Evolutionary conservation across 495 filamentous ascomycete species (phyloP).

Genomic region (Annulohypoxylon maeteangense): DNA sequence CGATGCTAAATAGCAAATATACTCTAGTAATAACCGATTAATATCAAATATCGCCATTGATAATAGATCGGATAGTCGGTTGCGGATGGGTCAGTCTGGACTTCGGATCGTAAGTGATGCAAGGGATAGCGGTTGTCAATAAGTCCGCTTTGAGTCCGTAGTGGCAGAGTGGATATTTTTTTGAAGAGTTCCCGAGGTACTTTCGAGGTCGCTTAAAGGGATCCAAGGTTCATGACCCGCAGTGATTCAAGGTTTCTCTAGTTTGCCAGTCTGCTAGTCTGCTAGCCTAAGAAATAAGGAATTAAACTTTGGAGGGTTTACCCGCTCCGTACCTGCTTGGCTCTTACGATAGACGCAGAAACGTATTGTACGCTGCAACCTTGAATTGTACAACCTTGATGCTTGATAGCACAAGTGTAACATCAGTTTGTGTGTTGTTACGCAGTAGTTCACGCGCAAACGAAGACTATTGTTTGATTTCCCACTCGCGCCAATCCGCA

Average conservation of each 20-base stretch:
- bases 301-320: slow-evolving; percentile 5
- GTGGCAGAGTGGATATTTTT: background rate
- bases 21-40: background rate
- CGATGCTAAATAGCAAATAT: background rate
- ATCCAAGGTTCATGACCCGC: slow-evolving; percentile 8
- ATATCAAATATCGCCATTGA: background rate
- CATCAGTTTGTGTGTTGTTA: background rate
- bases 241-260: background rate
- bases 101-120: background rate
- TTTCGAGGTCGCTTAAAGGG: slow-evolving; percentile 7
- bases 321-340: slow-evolving; percentile 12
- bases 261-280: background rate
- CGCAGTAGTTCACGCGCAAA: background rate
- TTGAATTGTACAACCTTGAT: slow-evolving; percentile 2
- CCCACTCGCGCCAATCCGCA: background rate
- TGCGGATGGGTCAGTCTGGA: background rate
- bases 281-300: background rate
- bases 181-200: background rate
- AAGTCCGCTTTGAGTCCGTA: background rate
- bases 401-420: slow-evolving; percentile 11
- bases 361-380: background rate
- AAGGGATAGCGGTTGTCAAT: background rate
- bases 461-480: slow-evolving; percentile 13
- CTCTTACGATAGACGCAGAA: background rate
- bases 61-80: slow-evolving; percentile 11